Evolutionary conservation across 495 filamentous ascomycete species (phyloP).

Genomic region (Friedmanniomyces endolithicus): DNA sequence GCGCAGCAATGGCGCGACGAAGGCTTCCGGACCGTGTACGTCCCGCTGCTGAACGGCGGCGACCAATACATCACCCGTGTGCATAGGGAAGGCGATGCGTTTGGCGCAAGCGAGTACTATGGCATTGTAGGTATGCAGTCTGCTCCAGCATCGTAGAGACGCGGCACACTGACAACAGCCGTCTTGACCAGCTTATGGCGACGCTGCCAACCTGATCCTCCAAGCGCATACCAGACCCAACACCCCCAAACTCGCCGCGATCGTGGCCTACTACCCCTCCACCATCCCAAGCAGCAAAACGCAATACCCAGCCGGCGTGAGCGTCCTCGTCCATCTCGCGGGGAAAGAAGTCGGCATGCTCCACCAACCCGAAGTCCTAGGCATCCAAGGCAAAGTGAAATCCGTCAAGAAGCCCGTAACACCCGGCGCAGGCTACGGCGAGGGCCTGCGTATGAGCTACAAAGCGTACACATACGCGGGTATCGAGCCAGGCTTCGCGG

Average conservation of each 20-base stretch:
- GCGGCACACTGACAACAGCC: neutral
- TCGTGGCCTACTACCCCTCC: constrained; percentile 32
- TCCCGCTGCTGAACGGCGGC: constrained; percentile 42
- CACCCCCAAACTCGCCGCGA: constrained; percentile 34
- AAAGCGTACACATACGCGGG: constrained; percentile 32
- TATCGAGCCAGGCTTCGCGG: constrained; percentile 37
- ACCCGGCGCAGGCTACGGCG: constrained; percentile 44
- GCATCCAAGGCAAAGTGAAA: constrained; percentile 49
- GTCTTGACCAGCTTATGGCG: constrained; percentile 26
- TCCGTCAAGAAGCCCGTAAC: constrained; percentile 37
- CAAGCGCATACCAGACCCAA: constrained; percentile 25
- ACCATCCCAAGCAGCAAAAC: constrained; percentile 20
- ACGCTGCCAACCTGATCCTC: constrained; percentile 30
- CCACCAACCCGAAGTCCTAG: constrained; percentile 40
- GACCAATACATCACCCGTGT: constrained; percentile 43
- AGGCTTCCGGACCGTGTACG: constrained; percentile 52
- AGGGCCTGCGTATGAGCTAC: constrained; percentile 34
- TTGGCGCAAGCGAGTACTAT: constrained; percentile 30
- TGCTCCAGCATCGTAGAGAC: neutral
- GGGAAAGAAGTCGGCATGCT: constrained; percentile 26
- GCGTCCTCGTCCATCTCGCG: constrained; percentile 37
- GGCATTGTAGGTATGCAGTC: constrained; percentile 30
- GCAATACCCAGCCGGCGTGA: constrained; percentile 30
- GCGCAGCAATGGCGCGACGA: constrained; percentile 51
- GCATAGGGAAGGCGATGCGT: constrained; percentile 25